Conservation (phyloP, 1,139 yeast genomes). For the Geotrichum siamense region DNA sequence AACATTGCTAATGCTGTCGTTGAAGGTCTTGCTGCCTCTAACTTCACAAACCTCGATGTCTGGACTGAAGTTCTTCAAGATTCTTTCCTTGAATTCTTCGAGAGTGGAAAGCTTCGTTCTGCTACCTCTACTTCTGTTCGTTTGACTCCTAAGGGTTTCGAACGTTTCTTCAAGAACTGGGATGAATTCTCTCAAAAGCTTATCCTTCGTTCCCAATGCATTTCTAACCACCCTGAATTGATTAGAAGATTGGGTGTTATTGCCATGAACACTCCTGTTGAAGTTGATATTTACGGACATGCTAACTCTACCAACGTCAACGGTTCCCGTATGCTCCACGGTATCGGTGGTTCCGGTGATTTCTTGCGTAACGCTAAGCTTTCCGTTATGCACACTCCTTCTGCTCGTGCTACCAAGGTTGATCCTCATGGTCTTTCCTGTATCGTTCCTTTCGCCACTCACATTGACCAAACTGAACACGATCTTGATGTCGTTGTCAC, state of each 20-base stretch:
- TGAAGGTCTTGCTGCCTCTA: constrained; percentile 83
- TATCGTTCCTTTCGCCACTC: constrained; percentile 97
- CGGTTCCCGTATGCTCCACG: constrained; percentile 97
- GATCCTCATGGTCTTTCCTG: constrained; percentile 94
- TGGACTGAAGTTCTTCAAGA: constrained; percentile 99
- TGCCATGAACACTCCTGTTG: constrained; percentile 99
- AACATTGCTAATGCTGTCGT: constrained; percentile 97
- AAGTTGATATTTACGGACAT: constrained; percentile 96
- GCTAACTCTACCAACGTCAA: constrained; percentile 96
- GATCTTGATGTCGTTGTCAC: constrained; percentile 91
- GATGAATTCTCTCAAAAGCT: constrained; percentile 75
- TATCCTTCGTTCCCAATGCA: constrained; percentile 87
- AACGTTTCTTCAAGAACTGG: constrained; percentile 84
- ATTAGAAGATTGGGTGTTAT: constrained; percentile 95
- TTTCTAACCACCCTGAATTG: constrained; percentile 91
- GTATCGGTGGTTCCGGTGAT: constrained; percentile 96
- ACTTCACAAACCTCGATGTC: constrained; percentile 78
- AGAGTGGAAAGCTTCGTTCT: constrained; percentile 81
- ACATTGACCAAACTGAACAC: constrained; percentile 95
- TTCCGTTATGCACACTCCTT: constrained; percentile 96
- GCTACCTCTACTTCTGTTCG: constrained; percentile 96
- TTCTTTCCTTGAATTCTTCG: constrained; percentile 90
- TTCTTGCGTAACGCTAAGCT: constrained; percentile 93
- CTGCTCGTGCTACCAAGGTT: constrained; percentile 86
- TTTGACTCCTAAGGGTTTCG: constrained; percentile 83